Evolutionary conservation across 2,329 filamentous ascomycete species (phyloP).

Genomic region (Aspergillus niger): DNA sequence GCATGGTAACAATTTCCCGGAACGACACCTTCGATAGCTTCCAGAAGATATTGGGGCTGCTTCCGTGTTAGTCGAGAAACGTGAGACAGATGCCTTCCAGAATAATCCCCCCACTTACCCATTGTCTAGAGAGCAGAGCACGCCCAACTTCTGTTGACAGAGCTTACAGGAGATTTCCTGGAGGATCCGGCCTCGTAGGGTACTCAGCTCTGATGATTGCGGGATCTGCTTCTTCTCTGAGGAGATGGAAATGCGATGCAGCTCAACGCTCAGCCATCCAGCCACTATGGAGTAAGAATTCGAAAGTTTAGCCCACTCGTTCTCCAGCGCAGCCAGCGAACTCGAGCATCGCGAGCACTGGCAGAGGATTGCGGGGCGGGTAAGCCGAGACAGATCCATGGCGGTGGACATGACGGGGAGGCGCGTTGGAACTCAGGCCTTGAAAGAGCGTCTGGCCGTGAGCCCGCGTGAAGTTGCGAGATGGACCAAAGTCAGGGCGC

Average conservation of each 20-base stretch:
- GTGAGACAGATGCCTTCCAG: neutral
- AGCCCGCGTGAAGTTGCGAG: slow-evolving; percentile 15
- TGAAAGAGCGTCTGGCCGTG: slow-evolving; percentile 5
- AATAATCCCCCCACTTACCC: slow-evolving; percentile 31
- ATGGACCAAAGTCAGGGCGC: slow-evolving; percentile 10
- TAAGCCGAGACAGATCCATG: slow-evolving; percentile 41
- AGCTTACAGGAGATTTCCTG: slow-evolving; percentile 42
- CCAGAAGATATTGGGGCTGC: slow-evolving; percentile 43
- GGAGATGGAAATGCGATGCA: slow-evolving; percentile 40
- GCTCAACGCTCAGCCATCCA: slow-evolving; percentile 42
- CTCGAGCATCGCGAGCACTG: slow-evolving; percentile 44
- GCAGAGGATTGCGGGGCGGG: slow-evolving; percentile 41
- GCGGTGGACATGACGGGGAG: neutral
- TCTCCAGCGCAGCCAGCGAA: slow-evolving; percentile 44
- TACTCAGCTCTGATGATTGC: slow-evolving; percentile 37
- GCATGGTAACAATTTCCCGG: slow-evolving; percentile 44
- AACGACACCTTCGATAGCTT: slow-evolving; percentile 43
- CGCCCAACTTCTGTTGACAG: slow-evolving; percentile 42
- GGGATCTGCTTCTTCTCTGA: slow-evolving; percentile 41
- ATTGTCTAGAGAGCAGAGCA: slow-evolving; percentile 37
- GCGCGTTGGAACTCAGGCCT: slow-evolving; percentile 6
- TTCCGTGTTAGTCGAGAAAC: slow-evolving; percentile 4
- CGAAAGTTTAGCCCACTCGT: slow-evolving; percentile 44
- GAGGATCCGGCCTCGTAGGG: slow-evolving; percentile 38
- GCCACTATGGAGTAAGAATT: slow-evolving; percentile 39